Evolutionary conservation across 495 filamentous ascomycete genomes (phyloP), one percentile per base, ranked within the genome.

Genomic region (Chaetomidium leptoderma): DNA sequence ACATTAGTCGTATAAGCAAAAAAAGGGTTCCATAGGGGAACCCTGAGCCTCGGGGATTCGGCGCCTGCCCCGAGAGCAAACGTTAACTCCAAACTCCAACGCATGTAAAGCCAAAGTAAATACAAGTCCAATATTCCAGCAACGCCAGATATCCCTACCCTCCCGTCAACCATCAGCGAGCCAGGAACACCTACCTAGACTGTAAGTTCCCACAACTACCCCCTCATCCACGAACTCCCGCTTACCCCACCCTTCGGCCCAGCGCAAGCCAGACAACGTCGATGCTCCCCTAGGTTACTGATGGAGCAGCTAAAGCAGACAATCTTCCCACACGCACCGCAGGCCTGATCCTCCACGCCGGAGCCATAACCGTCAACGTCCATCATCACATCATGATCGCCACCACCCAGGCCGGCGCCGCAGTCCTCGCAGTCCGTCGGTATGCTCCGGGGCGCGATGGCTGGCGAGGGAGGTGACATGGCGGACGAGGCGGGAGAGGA

Each of bases 301-400:
- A 78, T 66, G 4, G 75, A 78, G 61, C 77, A 80, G 53, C 73
- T 71, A 48, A 71, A 77, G 65, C 77, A 80, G 42, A 79, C 72
- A 10, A 66, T 54, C 63, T 78, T 78, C 24, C 74, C 63, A 45
- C 77, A 80, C 3, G 67, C 71, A 2, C 58, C 63, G 42, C 76
- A 78, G 58, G 51, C 35, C 50, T 67, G 56, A 3, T 60, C 64
- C 3, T 62, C 59, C 55, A 17, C 7, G 46, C 65, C 47, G 62
- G 23, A 21, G 56, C 64, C 66, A 26, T 26, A 45, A 13, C 36
- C 53, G 44, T 65, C 64, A 11, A 61, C 19, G 30, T 67, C 62
- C 56, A 63, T 57, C 57, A 71, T 74, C 47, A 50, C 55, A 43
- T 59, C 68, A 30, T 65, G 66, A 23, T 64, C 58, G 16, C 49